Percentiles rank a stretch among this genome's conserved stretches.
Conservation (phyloP, 75 land plant genomes). For the Sequoiadendron giganteum region DNA sequence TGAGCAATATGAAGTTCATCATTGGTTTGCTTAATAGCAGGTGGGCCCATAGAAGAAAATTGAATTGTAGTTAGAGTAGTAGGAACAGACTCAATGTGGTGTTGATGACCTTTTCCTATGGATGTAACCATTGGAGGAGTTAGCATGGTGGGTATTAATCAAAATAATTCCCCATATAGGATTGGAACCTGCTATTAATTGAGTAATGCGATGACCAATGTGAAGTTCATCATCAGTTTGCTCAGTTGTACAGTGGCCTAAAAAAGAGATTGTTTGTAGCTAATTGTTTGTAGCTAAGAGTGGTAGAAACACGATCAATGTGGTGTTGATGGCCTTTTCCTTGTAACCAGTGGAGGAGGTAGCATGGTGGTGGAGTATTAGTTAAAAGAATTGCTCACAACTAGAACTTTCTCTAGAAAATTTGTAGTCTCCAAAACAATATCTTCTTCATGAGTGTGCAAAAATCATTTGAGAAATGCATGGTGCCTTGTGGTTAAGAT, state of each 20-base stretch:
- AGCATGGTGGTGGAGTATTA: too few relatives aligned
- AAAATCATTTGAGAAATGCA: background rate
- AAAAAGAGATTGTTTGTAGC: background rate
- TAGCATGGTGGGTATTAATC: too few relatives aligned
- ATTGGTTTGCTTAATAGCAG: background rate
- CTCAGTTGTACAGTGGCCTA: background rate
- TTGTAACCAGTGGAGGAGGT: background rate
- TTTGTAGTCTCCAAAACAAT: background rate
- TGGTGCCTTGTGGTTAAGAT: background rate
- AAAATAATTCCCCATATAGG: background rate
- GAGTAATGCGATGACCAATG: background rate
- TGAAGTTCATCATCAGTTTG: background rate
- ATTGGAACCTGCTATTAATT: background rate
- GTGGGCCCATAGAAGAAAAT: background rate
- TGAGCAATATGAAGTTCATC: background rate
- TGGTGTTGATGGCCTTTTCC: background rate
- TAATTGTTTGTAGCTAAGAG: too few relatives aligned
- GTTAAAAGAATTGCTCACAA: background rate
- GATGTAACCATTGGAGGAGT: too few relatives aligned
- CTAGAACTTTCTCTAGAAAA: background rate
- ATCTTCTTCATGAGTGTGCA: background rate
- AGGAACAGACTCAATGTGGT: background rate
- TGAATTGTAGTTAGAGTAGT: background rate
- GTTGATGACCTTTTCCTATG: background rate
- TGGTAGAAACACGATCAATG: background rate